A percentile compares a stretch with the other conserved stretches of the same genome.
These are phyloP conservation scores for Pterulicium gracile DNA, from an alignment of 1,284 basidiomycete species.

Conservation along the genomic window DNA sequence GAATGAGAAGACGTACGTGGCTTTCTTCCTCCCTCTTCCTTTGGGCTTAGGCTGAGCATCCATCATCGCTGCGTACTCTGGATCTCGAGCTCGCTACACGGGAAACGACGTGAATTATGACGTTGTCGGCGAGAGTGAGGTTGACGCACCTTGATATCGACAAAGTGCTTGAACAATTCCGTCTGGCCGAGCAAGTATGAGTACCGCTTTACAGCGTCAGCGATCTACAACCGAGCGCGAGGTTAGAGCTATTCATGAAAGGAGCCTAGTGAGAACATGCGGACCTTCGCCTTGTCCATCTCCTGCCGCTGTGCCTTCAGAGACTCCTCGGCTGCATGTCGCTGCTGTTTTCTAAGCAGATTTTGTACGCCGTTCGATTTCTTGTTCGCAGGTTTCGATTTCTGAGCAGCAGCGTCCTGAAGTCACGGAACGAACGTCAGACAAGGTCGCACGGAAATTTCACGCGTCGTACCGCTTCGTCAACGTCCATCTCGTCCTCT, in stretches of 20 bases:
- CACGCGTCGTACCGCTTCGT: too few species aligned
- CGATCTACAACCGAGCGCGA: not conserved
- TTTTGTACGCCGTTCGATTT: not conserved
- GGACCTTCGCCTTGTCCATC: slow-evolving; percentile 77
- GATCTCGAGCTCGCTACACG: slow-evolving; percentile 75
- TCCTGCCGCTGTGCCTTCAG: slow-evolving; percentile 59
- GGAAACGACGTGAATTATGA: slow-evolving; percentile 2
- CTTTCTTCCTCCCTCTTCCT: slow-evolving; percentile 74
- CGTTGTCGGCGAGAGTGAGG: too few species aligned
- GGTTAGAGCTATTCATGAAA: not conserved
- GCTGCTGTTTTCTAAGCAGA: slow-evolving; percentile 45
- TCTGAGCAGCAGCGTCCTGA: too few species aligned
- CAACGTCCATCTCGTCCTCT: not conserved
- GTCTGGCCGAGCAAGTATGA: slow-evolving; percentile 93
- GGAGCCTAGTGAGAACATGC: slow-evolving; percentile 7
- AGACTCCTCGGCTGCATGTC: slow-evolving; percentile 59
- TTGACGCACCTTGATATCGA: slow-evolving; percentile 83
- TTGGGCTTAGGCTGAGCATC: slow-evolving; percentile 77
- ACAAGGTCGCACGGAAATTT: too few species aligned
- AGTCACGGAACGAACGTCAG: too few species aligned
- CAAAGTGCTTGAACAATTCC: slow-evolving; percentile 92
- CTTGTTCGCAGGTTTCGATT: too few species aligned
- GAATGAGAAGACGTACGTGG: slow-evolving; percentile 37
- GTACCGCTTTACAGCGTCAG: slow-evolving; percentile 88
- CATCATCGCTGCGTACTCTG: slow-evolving; percentile 86